These are phyloP conservation scores for Apiospora aurea DNA, from an alignment of 2,329 filamentous ascomycete species.

Conservation along the genomic window DNA sequence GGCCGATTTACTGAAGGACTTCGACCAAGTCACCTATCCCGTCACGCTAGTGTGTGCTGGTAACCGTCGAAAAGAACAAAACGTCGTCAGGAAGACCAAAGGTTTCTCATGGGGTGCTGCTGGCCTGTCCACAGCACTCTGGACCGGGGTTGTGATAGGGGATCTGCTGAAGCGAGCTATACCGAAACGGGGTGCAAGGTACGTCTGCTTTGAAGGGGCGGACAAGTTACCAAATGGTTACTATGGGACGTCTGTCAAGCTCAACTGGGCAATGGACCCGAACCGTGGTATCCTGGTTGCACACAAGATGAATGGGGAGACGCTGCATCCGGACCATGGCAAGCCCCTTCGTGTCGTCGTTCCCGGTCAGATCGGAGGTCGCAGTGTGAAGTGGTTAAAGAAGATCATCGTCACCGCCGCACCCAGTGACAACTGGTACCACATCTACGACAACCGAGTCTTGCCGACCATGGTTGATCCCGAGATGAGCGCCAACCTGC, in stretches of 20 bases:
- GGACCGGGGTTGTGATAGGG: slow-evolving; percentile 80
- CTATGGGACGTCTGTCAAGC: slow-evolving; percentile 87
- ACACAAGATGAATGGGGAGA: slow-evolving; percentile 89
- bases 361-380: slow-evolving; percentile 88
- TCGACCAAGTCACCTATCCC: slow-evolving; percentile 83
- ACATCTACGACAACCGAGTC: slow-evolving; percentile 92
- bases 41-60: slow-evolving; percentile 92
- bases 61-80: slow-evolving; percentile 92
- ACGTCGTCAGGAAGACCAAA: slow-evolving; percentile 87
- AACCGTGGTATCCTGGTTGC: slow-evolving; percentile 87
- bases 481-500: slow-evolving; percentile 76
- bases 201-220: slow-evolving; percentile 90
- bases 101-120: slow-evolving; percentile 94
- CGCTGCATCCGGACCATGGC: slow-evolving; percentile 82
- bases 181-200: slow-evolving; percentile 74
- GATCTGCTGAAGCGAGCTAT: slow-evolving; percentile 74
- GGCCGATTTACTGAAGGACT: slow-evolving; percentile 74
- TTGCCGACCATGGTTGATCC: slow-evolving; percentile 86
- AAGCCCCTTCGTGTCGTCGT: slow-evolving; percentile 84
- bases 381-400: slow-evolving; percentile 93
- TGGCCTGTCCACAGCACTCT: slow-evolving; percentile 85
- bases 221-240: slow-evolving; percentile 88
- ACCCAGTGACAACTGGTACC: slow-evolving; percentile 93
- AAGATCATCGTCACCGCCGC: slow-evolving; percentile 77
- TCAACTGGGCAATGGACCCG: slow-evolving; percentile 87